phyloP scores from a whole-genome alignment of 2,329 filamentous ascomycete species.

The Penicillium thymicola region DNA sequence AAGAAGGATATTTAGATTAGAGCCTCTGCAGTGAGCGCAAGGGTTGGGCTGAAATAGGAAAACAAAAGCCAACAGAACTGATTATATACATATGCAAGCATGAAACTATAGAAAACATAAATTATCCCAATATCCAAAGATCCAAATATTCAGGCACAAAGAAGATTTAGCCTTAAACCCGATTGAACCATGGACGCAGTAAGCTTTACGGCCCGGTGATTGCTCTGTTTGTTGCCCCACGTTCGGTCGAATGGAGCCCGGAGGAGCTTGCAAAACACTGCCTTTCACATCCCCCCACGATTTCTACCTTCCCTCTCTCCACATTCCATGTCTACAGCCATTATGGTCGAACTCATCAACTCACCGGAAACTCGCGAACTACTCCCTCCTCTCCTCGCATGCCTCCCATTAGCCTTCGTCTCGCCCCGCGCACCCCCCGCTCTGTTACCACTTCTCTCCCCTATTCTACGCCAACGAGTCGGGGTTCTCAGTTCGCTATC shows the following conservation, averaged over 20 bases:
- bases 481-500: conserved; percentile 52
- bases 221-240: conserved; percentile 11
- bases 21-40: background rate
- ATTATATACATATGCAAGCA: background rate
- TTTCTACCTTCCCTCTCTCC: conserved; percentile 2
- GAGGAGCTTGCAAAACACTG: conserved; percentile 1
- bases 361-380: conserved; percentile 55
- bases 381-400: conserved; percentile 62
- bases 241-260: conserved; percentile 19
- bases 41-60: background rate
- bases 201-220: conserved; percentile 2
- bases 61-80: background rate
- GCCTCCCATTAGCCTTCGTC: conserved; percentile 59
- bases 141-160: background rate
- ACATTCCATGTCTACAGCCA: conserved; percentile 13
- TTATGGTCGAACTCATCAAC: conserved; percentile 54
- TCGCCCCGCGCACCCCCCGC: conserved; percentile 59
- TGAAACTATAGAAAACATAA: background rate
- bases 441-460: conserved; percentile 59
- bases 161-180: background rate
- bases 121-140: too few relatives aligned
- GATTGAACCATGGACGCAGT: background rate
- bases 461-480: conserved; percentile 61
- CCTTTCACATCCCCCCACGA: background rate
- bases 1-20: background rate